phyloP scores from a whole-genome alignment of 108 stramenopile genomes.

The Skeletonema costatum region DNA sequence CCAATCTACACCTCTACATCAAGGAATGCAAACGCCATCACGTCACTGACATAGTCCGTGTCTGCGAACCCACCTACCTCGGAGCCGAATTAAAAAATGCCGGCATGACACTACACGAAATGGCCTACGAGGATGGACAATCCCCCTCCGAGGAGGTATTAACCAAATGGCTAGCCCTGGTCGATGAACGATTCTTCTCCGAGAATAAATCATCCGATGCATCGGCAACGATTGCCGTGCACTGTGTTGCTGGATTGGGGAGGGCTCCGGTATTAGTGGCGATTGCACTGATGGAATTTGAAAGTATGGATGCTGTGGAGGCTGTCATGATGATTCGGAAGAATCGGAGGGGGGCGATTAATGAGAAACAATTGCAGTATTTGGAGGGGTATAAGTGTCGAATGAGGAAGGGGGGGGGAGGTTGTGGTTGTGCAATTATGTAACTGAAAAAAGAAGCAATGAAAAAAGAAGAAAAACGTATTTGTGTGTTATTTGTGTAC shows the following conservation, averaged over 20 bases:
- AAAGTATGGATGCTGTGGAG: constrained; percentile 88
- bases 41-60: constrained; percentile 92
- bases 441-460: background rate
- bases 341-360: constrained; percentile 94
- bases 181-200: constrained; percentile 81
- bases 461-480: background rate
- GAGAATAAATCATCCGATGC: constrained; percentile 34
- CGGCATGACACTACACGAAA: constrained; percentile 90
- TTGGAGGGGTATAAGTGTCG: constrained; percentile 88
- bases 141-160: constrained; percentile 87
- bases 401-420: constrained; percentile 45
- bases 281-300: constrained; percentile 96
- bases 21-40: constrained; percentile 88
- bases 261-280: constrained; percentile 97
- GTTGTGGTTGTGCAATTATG: constrained; percentile 10
- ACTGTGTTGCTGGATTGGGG: constrained; percentile 98
- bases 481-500: background rate
- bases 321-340: constrained; percentile 92
- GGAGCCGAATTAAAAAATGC: constrained; percentile 74
- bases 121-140: constrained; percentile 96
- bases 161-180: constrained; percentile 83
- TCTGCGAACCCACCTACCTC: constrained; percentile 93
- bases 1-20: constrained; percentile 93
- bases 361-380: constrained; percentile 93
- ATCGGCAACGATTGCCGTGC: constrained; percentile 87